Percentiles rank a stretch among this genome's conserved stretches.
Evolutionary conservation across 305 asterid species (phyloP).

Genomic region (Fraxinus floribunda): DNA sequence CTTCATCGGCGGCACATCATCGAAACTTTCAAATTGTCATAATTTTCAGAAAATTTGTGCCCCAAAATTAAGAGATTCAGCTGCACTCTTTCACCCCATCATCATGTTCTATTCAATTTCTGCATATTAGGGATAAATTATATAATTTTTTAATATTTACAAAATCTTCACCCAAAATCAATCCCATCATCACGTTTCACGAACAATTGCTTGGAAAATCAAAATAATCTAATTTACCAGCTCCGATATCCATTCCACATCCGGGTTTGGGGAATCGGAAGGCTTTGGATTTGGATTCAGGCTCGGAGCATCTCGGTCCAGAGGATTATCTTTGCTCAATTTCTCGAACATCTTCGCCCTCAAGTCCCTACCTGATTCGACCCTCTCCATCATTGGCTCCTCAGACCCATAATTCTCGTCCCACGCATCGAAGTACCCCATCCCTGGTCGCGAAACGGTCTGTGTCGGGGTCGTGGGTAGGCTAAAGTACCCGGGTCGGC

Average conservation of each 20-base stretch:
- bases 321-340: constrained; percentile 50
- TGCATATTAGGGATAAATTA: too few relatives aligned
- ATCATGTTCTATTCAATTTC: too few relatives aligned
- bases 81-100: background rate
- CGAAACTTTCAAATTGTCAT: too few relatives aligned
- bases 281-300: constrained; percentile 15
- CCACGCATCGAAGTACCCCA: constrained; percentile 34
- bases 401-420: constrained; percentile 27
- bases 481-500: constrained; percentile 43
- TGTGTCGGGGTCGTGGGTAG: constrained; percentile 44
- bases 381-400: constrained; percentile 39
- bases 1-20: too few relatives aligned
- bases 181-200: too few relatives aligned
- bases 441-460: constrained; percentile 25
- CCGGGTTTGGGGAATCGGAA: constrained; percentile 33
- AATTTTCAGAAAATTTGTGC: too few relatives aligned
- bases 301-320: constrained; percentile 34
- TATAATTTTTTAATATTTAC: too few relatives aligned
- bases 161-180: too few relatives aligned
- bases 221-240: constrained; percentile 33
- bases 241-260: constrained; percentile 72
- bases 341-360: constrained; percentile 57
- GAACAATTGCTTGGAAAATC: background rate
- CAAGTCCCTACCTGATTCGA: constrained; percentile 49
- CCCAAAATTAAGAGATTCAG: too few relatives aligned